phyloP scores from a whole-genome alignment of 192 early-diverging fungal species.

The Haplosporangium gracile region DNA sequence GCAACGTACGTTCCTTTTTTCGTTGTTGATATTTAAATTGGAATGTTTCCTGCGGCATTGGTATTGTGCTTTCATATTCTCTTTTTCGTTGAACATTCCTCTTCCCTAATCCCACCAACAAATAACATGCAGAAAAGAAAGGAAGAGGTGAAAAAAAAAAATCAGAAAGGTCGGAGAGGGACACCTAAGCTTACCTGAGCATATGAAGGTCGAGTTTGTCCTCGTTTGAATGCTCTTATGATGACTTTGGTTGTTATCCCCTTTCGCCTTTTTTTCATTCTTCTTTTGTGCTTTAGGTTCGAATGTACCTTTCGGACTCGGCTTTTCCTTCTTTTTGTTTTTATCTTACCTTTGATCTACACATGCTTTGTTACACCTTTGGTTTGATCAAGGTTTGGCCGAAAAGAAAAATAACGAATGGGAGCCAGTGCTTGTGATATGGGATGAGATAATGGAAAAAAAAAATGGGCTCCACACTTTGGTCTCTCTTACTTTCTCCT shows the following conservation, averaged over 20 bases:
- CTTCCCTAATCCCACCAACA: not conserved
- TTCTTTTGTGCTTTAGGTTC: not conserved
- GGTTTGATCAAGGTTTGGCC: constrained; percentile 8
- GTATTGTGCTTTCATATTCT: not conserved
- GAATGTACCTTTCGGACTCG: not conserved
- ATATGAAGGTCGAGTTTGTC: not conserved
- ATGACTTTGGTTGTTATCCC: not conserved
- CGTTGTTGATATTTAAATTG: not conserved
- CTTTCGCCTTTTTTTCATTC: not conserved
- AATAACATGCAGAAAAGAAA: not conserved
- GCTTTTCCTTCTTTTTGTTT: not conserved
- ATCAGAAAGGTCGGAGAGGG: not conserved
- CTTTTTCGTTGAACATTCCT: not conserved
- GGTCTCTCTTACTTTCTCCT: not conserved
- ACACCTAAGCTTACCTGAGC: not conserved
- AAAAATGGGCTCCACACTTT: not conserved
- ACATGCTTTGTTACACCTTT: not conserved
- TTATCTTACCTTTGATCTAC: constrained; percentile 1
- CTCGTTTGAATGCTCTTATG: not conserved
- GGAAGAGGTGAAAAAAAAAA: not conserved
- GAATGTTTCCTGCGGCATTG: not conserved
- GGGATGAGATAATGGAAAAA: not conserved
- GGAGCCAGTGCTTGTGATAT: no score
- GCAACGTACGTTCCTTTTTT: constrained; percentile 40
- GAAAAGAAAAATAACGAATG: not conserved